These are phyloP conservation scores for Pseudevernia furfuracea DNA, from an alignment of 495 filamentous ascomycete species.

Conservation along the genomic window DNA sequence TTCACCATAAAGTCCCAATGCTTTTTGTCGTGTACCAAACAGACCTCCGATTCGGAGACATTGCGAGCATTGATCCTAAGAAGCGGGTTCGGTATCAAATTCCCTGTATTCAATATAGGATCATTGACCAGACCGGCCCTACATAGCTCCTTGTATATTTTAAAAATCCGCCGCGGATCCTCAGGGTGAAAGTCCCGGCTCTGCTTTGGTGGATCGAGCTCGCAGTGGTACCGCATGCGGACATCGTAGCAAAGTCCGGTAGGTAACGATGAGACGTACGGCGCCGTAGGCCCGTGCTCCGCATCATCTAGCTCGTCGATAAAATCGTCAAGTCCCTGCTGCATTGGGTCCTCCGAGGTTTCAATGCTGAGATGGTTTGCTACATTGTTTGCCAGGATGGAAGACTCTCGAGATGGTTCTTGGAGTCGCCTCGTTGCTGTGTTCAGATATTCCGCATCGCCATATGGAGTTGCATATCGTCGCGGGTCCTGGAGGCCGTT, in stretches of 20 bases:
- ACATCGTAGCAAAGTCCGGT: conserved; percentile 84
- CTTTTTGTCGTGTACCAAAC: conserved; percentile 60
- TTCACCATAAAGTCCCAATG: conserved; percentile 72
- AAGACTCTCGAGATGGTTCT: conserved; percentile 17
- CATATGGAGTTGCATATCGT: conserved; percentile 7
- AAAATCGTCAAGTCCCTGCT: conserved; percentile 12
- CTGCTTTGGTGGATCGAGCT: conserved; percentile 51
- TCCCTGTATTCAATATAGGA: conserved; percentile 36
- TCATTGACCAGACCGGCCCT: conserved; percentile 66
- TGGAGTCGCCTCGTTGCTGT: background rate
- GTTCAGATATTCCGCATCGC: background rate
- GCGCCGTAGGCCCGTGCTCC: conserved; percentile 16
- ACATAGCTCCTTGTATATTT: conserved; percentile 80
- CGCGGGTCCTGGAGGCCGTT: conserved; percentile 13
- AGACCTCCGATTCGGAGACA: conserved; percentile 70
- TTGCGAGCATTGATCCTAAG: conserved; percentile 66
- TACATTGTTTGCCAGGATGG: conserved; percentile 16
- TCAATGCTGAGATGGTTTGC: conserved; percentile 23
- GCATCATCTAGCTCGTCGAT: conserved; percentile 14
- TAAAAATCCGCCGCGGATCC: conserved; percentile 80
- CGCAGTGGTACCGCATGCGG: conserved; percentile 86
- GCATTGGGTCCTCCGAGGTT: background rate
- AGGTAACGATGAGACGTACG: conserved; percentile 30
- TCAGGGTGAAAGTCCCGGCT: conserved; percentile 77
- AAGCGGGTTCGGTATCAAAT: conserved; percentile 54